These are phyloP conservation scores for Alternaria arborescens DNA, from an alignment of 2,329 filamentous ascomycete genomes.

Conservation along the genomic window DNA sequence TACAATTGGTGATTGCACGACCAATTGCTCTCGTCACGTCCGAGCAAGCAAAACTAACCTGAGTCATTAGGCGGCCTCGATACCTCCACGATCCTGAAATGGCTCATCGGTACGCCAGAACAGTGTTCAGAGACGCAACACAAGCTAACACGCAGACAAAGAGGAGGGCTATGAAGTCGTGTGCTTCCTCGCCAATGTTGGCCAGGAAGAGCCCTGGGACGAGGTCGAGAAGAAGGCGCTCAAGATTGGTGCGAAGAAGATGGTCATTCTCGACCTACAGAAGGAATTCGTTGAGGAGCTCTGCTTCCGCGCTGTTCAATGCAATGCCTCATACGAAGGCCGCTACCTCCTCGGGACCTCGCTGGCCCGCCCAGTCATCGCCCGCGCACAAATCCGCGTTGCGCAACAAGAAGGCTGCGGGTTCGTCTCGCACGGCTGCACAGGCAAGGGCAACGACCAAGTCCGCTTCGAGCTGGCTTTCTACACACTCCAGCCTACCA, in stretches of 20 bases:
- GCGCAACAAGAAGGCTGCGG: slow-evolving; percentile 69
- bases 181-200: slow-evolving; percentile 65
- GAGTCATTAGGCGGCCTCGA: slow-evolving; percentile 62
- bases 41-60: slow-evolving; percentile 29
- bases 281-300: slow-evolving; percentile 82
- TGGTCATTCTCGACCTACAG: slow-evolving; percentile 70
- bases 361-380: slow-evolving; percentile 75
- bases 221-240: slow-evolving; percentile 75
- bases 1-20: not conserved
- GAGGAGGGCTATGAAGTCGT: slow-evolving; percentile 69
- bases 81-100: slow-evolving; percentile 60
- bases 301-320: slow-evolving; percentile 81
- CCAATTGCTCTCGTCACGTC: not conserved
- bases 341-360: slow-evolving; percentile 62
- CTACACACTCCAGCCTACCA: slow-evolving; percentile 68
- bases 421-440: slow-evolving; percentile 59
- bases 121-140: not conserved
- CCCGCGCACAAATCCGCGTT: slow-evolving; percentile 70
- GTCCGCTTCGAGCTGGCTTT: slow-evolving; percentile 72
- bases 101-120: slow-evolving; percentile 45
- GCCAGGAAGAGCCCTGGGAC: slow-evolving; percentile 66
- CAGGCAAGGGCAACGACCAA: slow-evolving; percentile 66
- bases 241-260: slow-evolving; percentile 72
- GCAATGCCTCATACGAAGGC: slow-evolving; percentile 68
- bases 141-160: slow-evolving; percentile 20